Evolutionary conservation across 73 alveolate species (phyloP).

Genomic region (Uronychia binucleata): DNA sequence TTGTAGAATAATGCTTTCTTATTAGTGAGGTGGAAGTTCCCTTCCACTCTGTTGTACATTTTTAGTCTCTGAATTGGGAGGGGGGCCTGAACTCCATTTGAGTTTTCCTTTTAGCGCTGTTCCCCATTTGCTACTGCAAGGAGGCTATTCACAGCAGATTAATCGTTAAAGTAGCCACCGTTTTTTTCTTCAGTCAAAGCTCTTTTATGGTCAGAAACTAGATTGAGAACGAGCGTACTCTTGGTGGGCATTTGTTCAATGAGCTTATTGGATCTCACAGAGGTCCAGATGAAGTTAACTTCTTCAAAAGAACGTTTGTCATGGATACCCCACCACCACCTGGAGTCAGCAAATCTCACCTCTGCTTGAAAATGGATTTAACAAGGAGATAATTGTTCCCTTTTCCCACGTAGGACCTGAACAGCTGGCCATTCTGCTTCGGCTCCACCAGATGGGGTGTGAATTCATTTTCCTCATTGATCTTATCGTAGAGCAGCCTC

Average conservation of each 20-base stretch:
- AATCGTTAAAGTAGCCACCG: neutral
- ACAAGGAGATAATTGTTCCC: constrained; percentile 76
- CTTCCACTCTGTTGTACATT: constrained; percentile 28
- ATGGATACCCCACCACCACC: constrained; percentile 71
- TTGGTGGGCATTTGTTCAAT: neutral
- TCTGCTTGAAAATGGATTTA: constrained; percentile 50
- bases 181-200: neutral
- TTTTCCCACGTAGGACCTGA: constrained; percentile 72
- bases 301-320: constrained; percentile 54
- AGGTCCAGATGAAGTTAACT: constrained; percentile 81
- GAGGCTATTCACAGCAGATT: neutral
- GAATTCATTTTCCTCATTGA: neutral
- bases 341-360: constrained; percentile 38
- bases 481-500: neutral
- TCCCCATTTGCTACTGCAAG: neutral
- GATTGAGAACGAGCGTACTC: neutral
- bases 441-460: neutral
- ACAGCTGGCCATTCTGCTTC: neutral
- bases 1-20: constrained; percentile 51
- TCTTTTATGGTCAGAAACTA: neutral
- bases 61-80: neutral
- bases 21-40: constrained; percentile 23
- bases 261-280: constrained; percentile 51
- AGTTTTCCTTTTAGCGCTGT: neutral
- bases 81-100: neutral